A percentile compares a stretch with the other conserved stretches of the same genome.
Evolutionary conservation across 2,329 filamentous ascomycete species (phyloP).

Genomic region (Davidsoniella eucalypti): DNA sequence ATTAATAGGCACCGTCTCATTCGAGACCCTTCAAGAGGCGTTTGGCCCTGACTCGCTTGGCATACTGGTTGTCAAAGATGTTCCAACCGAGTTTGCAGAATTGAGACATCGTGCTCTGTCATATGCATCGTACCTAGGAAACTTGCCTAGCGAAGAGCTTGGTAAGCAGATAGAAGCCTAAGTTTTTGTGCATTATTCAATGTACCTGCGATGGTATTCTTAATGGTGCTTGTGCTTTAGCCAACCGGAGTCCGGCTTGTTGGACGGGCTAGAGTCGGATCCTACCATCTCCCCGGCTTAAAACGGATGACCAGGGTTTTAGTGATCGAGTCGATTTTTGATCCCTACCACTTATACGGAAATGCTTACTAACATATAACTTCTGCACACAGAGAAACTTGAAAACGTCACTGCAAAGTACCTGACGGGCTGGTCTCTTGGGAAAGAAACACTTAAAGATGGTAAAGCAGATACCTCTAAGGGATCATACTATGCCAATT

Average conservation of each 20-base stretch:
- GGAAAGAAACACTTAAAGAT: constrained; percentile 65
- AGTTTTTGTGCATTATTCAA: not conserved
- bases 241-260: constrained; percentile 1
- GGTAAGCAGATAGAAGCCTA: constrained; percentile 29
- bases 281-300: constrained; percentile 4
- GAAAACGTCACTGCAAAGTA: constrained; percentile 47
- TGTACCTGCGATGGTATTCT: not conserved
- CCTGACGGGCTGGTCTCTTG: constrained; percentile 60
- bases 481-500: constrained; percentile 73
- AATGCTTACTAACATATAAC: not conserved
- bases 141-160: constrained; percentile 54
- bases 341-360: not conserved
- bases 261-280: not conserved
- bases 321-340: not conserved
- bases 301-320: not conserved
- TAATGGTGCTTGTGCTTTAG: not conserved
- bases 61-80: constrained; percentile 81
- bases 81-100: constrained; percentile 54
- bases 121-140: constrained; percentile 78
- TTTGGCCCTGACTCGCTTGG: constrained; percentile 85
- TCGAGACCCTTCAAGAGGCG: constrained; percentile 54
- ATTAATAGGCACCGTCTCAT: constrained; percentile 45
- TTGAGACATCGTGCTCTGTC: constrained; percentile 62
- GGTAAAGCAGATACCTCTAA: constrained; percentile 66
- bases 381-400: constrained; percentile 28